Conservation (phyloP, 805 yeast species). For the Wickerhamiella bombiphila region DNA sequence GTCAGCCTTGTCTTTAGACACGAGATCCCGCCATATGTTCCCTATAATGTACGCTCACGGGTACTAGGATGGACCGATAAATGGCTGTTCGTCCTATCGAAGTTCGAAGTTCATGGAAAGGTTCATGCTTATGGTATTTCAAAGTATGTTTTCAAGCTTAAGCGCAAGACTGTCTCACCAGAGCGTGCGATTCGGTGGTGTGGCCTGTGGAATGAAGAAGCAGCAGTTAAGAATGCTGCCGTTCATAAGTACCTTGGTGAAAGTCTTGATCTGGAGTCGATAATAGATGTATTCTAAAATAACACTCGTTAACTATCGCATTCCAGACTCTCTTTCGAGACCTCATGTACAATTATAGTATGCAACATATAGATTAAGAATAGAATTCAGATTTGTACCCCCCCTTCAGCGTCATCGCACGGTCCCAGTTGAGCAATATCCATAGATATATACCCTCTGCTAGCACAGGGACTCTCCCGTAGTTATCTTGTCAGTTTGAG, state of each 20-base stretch:
- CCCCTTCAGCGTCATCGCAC: no score
- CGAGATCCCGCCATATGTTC: slow-evolving; percentile 56
- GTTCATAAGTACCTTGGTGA: slow-evolving; percentile 12
- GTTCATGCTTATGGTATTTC: slow-evolving; percentile 50
- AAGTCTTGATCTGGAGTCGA: slow-evolving; percentile 15
- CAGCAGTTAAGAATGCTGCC: slow-evolving; percentile 22
- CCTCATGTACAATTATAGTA: not conserved
- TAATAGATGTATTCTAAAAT: slow-evolving; percentile 9
- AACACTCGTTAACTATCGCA: not conserved
- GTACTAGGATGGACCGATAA: slow-evolving; percentile 75
- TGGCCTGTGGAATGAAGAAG: slow-evolving; percentile 42
- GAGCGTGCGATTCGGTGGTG: slow-evolving; percentile 39
- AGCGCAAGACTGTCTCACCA: slow-evolving; percentile 62
- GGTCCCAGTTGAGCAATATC: no score
- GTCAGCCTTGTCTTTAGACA: slow-evolving; percentile 51
- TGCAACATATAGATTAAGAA: not conserved
- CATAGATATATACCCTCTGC: not conserved
- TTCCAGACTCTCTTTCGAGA: no score
- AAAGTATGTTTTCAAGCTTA: slow-evolving; percentile 68
- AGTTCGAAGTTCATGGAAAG: slow-evolving; percentile 31
- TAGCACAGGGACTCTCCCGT: no score
- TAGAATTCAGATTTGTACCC: not conserved
- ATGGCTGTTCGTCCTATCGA: slow-evolving; percentile 62
- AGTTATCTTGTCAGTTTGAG: not conserved
- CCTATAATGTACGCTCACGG: slow-evolving; percentile 40